Percentiles rank a stretch among this genome's conserved stretches.
Conservation (phyloP, 2,329 filamentous ascomycete species). For the Lecanicillium sp. region DNA sequence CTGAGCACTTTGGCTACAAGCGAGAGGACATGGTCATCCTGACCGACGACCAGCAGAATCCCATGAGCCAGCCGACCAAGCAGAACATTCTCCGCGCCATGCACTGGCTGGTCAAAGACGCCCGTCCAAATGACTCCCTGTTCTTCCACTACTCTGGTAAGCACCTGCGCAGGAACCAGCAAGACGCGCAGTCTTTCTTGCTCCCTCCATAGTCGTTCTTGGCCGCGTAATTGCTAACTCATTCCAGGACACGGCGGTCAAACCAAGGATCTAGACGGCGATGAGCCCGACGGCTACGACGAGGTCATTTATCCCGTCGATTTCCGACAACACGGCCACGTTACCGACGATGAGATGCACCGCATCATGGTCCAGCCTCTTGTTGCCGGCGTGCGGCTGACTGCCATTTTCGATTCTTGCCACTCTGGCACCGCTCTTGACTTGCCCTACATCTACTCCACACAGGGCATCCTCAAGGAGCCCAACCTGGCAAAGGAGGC, state of each 20-base stretch:
- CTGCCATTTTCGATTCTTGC: constrained; percentile 58
- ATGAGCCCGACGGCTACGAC: constrained; percentile 75
- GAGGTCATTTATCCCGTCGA: constrained; percentile 82
- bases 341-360: constrained; percentile 80
- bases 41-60: constrained; percentile 94
- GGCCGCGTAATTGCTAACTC: constrained; percentile 12
- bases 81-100: constrained; percentile 91
- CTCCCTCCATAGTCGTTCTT: constrained; percentile 1
- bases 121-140: constrained; percentile 82
- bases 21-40: constrained; percentile 95
- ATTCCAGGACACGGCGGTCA: constrained; percentile 67
- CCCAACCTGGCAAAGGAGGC: constrained; percentile 62
- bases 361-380: constrained; percentile 58
- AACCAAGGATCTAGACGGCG: constrained; percentile 69
- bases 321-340: constrained; percentile 70
- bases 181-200: no score
- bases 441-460: constrained; percentile 62
- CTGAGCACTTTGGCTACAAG: constrained; percentile 84
- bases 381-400: constrained; percentile 48
- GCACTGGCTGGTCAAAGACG: constrained; percentile 97
- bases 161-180: no score
- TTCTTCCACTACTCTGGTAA: constrained; percentile 96
- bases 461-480: constrained; percentile 60
- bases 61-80: constrained; percentile 94
- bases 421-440: constrained; percentile 61